phyloP scores from a whole-genome alignment of 257 asterid genomes.

The Capsicum baccatum region DNA sequence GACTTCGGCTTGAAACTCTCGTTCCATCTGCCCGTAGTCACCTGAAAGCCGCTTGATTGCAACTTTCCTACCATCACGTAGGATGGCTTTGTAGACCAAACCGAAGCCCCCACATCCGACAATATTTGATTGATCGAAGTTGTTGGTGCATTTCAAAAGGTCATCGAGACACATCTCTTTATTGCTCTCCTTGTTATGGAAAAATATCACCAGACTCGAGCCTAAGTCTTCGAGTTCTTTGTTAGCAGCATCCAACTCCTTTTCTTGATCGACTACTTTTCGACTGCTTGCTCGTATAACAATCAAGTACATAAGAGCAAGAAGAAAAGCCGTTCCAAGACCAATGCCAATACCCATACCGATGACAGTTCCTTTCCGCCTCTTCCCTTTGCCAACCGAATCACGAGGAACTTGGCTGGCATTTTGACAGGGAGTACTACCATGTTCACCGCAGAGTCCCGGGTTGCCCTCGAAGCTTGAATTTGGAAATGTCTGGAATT shows the following conservation, averaged over 20 bases:
- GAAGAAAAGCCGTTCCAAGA: slow-evolving; percentile 52
- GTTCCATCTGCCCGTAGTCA: slow-evolving; percentile 69
- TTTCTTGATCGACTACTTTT: slow-evolving; percentile 50
- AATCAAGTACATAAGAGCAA: slow-evolving; percentile 47
- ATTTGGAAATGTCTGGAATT: slow-evolving; percentile 59
- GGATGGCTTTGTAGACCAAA: slow-evolving; percentile 71
- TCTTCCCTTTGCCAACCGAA: slow-evolving; percentile 37
- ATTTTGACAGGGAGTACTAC: slow-evolving; percentile 43
- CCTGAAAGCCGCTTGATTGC: slow-evolving; percentile 85
- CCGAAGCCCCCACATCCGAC: slow-evolving; percentile 94
- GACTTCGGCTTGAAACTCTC: slow-evolving; percentile 82
- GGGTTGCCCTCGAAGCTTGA: slow-evolving; percentile 77
- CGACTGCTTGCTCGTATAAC: slow-evolving; percentile 42
- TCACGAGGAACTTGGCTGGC: slow-evolving; percentile 30
- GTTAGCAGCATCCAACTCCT: slow-evolving; percentile 35
- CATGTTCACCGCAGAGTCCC: slow-evolving; percentile 64
- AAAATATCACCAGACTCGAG: slow-evolving; percentile 62
- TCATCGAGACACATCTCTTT: slow-evolving; percentile 61
- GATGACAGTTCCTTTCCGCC: slow-evolving; percentile 40
- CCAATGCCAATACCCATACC: slow-evolving; percentile 66
- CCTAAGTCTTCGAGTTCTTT: slow-evolving; percentile 52
- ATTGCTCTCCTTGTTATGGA: slow-evolving; percentile 53
- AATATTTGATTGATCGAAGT: slow-evolving; percentile 74
- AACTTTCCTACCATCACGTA: slow-evolving; percentile 66
- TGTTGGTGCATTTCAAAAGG: slow-evolving; percentile 62